These are phyloP conservation scores for Eustoma russellianum DNA, from an alignment of 257 asterid genomes.

Conservation along the genomic window DNA sequence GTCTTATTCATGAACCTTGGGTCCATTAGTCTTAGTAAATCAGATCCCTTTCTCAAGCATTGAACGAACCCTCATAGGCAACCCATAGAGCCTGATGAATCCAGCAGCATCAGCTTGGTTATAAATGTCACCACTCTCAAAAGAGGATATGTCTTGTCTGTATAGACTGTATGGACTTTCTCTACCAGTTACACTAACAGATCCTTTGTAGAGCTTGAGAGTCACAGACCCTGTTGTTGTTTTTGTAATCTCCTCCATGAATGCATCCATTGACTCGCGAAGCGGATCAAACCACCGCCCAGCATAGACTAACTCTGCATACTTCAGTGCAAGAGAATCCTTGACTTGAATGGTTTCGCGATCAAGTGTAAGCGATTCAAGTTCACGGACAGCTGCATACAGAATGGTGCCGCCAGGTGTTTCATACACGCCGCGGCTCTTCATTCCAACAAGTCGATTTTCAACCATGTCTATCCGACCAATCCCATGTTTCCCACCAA, in stretches of 20 bases:
- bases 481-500: conserved; percentile 80
- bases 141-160: conserved; percentile 82
- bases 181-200: conserved; percentile 53
- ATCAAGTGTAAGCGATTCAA: conserved; percentile 91
- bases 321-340: conserved; percentile 81
- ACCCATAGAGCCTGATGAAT: conserved; percentile 73
- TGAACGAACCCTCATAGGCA: conserved; percentile 82
- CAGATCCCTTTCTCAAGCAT: conserved; percentile 72
- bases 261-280: conserved; percentile 85
- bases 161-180: conserved; percentile 72
- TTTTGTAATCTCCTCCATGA: conserved; percentile 83
- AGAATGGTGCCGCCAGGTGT: conserved; percentile 95
- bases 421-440: conserved; percentile 94
- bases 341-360: conserved; percentile 80
- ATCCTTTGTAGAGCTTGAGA: conserved; percentile 78
- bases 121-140: conserved; percentile 83
- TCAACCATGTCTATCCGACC: conserved; percentile 95
- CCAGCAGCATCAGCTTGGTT: conserved; percentile 96
- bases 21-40: neutral
- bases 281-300: conserved; percentile 96
- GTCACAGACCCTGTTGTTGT: conserved; percentile 74
- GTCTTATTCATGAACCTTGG: no score
- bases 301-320: conserved; percentile 79
- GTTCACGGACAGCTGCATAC: conserved; percentile 68
- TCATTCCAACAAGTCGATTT: conserved; percentile 88